Evolutionary conservation across 345 rosid species (phyloP), one percentile per base, ranked within the genome.

Genomic region (Sisymbrium altissimum): DNA sequence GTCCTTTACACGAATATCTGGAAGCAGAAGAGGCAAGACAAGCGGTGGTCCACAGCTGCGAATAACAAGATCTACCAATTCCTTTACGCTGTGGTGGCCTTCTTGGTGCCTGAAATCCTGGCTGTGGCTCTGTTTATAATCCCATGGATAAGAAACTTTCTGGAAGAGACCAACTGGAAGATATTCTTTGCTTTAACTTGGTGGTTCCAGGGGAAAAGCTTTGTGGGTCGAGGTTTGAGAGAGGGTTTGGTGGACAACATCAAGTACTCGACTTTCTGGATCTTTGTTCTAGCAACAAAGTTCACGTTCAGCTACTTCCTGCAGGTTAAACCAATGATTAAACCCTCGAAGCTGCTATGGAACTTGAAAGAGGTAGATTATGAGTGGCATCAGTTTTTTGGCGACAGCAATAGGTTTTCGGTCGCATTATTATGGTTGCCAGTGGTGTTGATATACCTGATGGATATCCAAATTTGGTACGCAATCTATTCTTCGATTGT

Each of bases 391-490:
- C 85, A 86, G 80, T 70, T 85, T 74, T 84, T 79, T 53, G 35
- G 59, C 40, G 60, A 80, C 61, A 88, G 90, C 85, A 89, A 82
- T 50, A 87, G 90, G 78, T 76, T 94, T 78, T 87, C 97, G 29
- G 97, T 89, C 15, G 84, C 81, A 49, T 80, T 89, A 66, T 62
- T 94, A 78, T 94, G 98, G 97, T 73, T 85, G 70, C 97, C 97
- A 32, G 97, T 94, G 50, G 83, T 88, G 62, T 81, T 85, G 73
- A 85, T 91, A 66, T 94, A 94, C 77, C 66, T 87, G 74, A 87
- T 94, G 97, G 98, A 94, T 84, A 79, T 94, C 77, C 97, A 91
- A 86, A 92, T 94, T 71, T 94, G 96, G 96, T 94, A 91, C 44
- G 80, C 97, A 0, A 94, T 94, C 61, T 94, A 80, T 79, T 94